Conservation (phyloP, 495 filamentous ascomycete species). For the Aspergillus haitiensis region DNA sequence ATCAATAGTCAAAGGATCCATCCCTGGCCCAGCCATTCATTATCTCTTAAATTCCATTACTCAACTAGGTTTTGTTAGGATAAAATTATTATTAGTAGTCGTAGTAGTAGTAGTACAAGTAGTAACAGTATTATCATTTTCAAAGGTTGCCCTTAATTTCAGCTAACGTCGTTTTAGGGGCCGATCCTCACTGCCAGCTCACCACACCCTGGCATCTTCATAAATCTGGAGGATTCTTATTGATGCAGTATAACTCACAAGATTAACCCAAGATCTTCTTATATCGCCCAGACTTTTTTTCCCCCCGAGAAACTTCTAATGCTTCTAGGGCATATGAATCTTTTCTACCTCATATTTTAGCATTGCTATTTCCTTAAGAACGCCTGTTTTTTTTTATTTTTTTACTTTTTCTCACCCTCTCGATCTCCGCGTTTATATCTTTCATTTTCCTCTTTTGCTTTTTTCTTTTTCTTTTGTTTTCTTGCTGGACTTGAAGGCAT, state of each 20-base stretch:
- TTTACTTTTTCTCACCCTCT: background rate
- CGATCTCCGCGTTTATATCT: too few relatives aligned
- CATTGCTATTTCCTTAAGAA: background rate
- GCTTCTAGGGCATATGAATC: background rate
- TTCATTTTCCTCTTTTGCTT: too few relatives aligned
- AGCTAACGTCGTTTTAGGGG: background rate
- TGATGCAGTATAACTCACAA: background rate
- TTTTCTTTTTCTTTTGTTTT: too few relatives aligned
- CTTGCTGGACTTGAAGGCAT: too few relatives aligned
- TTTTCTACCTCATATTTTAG: background rate
- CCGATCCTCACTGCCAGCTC: conserved; percentile 13
- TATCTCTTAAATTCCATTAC: too few relatives aligned
- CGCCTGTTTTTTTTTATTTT: background rate
- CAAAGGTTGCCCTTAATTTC: conserved; percentile 2
- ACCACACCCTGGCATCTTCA: background rate
- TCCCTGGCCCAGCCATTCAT: background rate
- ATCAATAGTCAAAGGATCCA: conserved; percentile 5
- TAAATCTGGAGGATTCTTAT: background rate
- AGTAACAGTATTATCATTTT: background rate
- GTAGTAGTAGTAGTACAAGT: background rate
- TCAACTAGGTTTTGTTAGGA: background rate
- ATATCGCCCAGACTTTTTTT: background rate
- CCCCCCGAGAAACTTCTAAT: background rate
- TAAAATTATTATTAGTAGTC: background rate
- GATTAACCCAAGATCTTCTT: background rate